These are phyloP conservation scores for Apiospora kogelbergensis DNA, from an alignment of 2,329 filamentous ascomycete species.

Conservation along the genomic window DNA sequence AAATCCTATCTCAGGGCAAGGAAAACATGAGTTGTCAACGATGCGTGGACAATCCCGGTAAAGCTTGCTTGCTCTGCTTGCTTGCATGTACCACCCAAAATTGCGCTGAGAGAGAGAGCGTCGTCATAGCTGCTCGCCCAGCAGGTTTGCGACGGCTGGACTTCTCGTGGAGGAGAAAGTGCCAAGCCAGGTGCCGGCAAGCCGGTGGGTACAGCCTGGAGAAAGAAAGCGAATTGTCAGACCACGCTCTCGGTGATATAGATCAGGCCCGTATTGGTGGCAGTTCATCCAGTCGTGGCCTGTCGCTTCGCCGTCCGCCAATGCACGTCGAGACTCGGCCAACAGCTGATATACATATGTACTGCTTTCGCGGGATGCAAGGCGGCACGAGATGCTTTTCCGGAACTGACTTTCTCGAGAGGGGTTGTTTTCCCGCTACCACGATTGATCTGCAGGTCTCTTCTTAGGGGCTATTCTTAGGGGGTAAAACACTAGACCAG, in stretches of 20 bases:
- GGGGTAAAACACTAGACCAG: neutral
- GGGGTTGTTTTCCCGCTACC: neutral
- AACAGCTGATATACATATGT: neutral
- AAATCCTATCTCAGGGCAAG: neutral
- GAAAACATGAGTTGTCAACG: neutral
- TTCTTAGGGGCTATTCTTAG: neutral
- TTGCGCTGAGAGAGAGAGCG: neutral
- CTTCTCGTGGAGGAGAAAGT: neutral
- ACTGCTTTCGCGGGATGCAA: neutral
- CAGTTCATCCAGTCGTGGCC: neutral
- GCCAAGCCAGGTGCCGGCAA: neutral
- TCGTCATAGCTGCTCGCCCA: neutral
- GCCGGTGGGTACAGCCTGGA: neutral
- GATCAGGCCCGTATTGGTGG: neutral
- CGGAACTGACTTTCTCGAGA: neutral
- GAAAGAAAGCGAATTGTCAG: neutral
- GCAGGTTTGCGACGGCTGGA: constrained; percentile 1
- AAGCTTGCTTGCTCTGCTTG: neutral
- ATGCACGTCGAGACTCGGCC: neutral
- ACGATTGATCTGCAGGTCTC: neutral
- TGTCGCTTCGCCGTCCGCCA: neutral
- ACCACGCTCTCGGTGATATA: neutral
- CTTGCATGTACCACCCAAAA: neutral
- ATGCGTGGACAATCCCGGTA: neutral
- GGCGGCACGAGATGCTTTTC: neutral